Percentiles rank a stretch among this genome's conserved stretches.
Evolutionary conservation across 169 alveolate species (phyloP).

Genomic region (Perkinsus olseni): DNA sequence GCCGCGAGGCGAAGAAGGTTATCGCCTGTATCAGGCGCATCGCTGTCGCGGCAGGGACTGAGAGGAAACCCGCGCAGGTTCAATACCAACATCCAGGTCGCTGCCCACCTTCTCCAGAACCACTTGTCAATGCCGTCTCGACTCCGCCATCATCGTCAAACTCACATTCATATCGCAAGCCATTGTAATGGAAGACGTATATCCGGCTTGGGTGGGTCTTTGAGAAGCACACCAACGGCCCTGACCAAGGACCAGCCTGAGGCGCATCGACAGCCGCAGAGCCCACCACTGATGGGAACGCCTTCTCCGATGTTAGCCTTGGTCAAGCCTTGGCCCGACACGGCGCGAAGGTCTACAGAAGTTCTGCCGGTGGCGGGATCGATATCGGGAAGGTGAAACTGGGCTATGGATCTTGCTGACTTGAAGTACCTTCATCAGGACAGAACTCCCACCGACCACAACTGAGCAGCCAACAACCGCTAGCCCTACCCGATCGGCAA

Average conservation of each 20-base stretch:
- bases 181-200: not conserved
- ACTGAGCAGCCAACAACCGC: not conserved
- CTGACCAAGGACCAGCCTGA: not conserved
- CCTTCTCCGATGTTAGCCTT: not conserved
- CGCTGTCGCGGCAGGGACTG: not conserved
- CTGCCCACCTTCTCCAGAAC: not conserved
- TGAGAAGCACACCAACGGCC: not conserved
- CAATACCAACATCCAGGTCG: not conserved
- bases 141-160: not conserved
- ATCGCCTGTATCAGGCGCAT: not conserved
- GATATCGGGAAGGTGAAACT: not conserved
- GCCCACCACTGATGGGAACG: not conserved
- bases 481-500: not conserved
- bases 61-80: no score
- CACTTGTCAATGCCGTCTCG: not conserved
- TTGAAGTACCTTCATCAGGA: not conserved
- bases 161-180: not conserved
- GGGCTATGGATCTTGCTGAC: not conserved
- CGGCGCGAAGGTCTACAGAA: not conserved
- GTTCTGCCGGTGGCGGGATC: not conserved
- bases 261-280: no score
- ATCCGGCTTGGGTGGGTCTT: not conserved
- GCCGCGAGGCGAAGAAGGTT: not conserved
- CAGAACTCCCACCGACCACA: no score
- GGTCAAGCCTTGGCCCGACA: not conserved